Conservation (phyloP, 2,329 filamentous ascomycete species). For the Aspergillus carbonarius region DNA sequence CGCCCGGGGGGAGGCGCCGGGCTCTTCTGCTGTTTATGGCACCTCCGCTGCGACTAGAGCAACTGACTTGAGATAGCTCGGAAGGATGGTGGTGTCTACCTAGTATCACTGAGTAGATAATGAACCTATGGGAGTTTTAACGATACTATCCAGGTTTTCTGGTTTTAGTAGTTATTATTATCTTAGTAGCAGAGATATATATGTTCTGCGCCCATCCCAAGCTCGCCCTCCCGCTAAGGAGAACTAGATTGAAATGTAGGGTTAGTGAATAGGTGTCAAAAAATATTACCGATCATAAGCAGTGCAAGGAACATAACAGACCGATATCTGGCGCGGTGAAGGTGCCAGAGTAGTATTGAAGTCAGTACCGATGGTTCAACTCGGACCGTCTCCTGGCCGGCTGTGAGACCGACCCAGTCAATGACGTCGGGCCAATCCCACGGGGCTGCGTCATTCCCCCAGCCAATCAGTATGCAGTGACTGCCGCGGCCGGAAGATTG, state of each 20-base stretch:
- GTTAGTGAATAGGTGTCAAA: no score
- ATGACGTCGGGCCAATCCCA: slow-evolving; percentile 31
- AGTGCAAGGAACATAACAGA: no score
- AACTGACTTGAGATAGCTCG: slow-evolving; percentile 11
- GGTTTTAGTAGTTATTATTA: no score
- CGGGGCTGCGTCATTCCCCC: slow-evolving; percentile 9
- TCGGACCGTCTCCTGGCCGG: not conserved
- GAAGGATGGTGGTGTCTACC: slow-evolving; percentile 16
- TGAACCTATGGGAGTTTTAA: slow-evolving; percentile 18
- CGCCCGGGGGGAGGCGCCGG: not conserved
- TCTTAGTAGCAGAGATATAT: no score
- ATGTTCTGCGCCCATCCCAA: no score
- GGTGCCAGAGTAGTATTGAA: no score
- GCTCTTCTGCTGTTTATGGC: slow-evolving; percentile 2
- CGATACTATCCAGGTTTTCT: not conserved
- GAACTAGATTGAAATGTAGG: no score
- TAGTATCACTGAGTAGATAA: slow-evolving; percentile 24
- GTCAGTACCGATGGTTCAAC: not conserved
- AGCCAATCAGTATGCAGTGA: slow-evolving; percentile 7
- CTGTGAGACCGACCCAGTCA: slow-evolving; percentile 13
- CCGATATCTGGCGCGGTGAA: not conserved
- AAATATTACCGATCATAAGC: no score
- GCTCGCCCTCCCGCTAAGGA: no score
- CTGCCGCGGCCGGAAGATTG: slow-evolving; percentile 25
- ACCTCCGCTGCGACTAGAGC: slow-evolving; percentile 14